Percentiles rank a stretch among this genome's conserved stretches.
Conservation (phyloP, 495 filamentous ascomycete genomes). For the Margaritispora aquatica region DNA sequence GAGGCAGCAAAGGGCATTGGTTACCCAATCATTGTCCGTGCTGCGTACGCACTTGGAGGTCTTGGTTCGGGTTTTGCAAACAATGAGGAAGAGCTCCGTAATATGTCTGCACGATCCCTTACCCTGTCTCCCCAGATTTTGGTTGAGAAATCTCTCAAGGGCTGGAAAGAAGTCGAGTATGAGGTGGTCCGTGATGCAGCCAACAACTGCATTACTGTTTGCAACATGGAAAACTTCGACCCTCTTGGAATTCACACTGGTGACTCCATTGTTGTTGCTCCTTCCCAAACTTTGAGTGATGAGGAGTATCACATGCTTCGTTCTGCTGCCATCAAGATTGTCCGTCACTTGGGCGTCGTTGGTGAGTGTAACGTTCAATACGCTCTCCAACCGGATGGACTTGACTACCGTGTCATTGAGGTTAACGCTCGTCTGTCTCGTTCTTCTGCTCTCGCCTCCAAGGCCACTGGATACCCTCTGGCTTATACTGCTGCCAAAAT, state of each 20-base stretch:
- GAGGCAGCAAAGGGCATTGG: conserved; percentile 79
- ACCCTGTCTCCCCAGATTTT: conserved; percentile 95
- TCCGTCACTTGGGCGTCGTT: conserved; percentile 90
- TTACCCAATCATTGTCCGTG: conserved; percentile 96
- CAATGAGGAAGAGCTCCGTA: conserved; percentile 85
- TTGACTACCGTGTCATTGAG: conserved; percentile 97
- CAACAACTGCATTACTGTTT: conserved; percentile 98
- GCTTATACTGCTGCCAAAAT: conserved; percentile 98
- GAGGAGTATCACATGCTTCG: conserved; percentile 99
- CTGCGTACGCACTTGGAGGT: conserved; percentile 91
- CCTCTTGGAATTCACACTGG: conserved; percentile 94
- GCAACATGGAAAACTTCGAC: conserved; percentile 99
- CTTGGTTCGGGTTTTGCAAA: conserved; percentile 96
- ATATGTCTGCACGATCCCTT: conserved; percentile 86
- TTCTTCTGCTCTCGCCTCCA: conserved; percentile 93
- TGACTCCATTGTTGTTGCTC: conserved; percentile 94
- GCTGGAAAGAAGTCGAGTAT: conserved; percentile 98
- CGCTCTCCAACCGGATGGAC: conserved; percentile 86
- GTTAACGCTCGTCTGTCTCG: conserved; percentile 96
- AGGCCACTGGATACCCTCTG: conserved; percentile 94
- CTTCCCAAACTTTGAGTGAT: conserved; percentile 90
- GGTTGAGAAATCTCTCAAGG: conserved; percentile 98
- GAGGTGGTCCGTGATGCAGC: conserved; percentile 90
- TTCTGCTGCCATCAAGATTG: conserved; percentile 92
- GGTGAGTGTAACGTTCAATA: conserved; percentile 99